A percentile compares a stretch with the other conserved stretches of the same genome.
phyloP scores from a whole-genome alignment of 2,329 filamentous ascomycete genomes.

The Cercospora sesami region DNA sequence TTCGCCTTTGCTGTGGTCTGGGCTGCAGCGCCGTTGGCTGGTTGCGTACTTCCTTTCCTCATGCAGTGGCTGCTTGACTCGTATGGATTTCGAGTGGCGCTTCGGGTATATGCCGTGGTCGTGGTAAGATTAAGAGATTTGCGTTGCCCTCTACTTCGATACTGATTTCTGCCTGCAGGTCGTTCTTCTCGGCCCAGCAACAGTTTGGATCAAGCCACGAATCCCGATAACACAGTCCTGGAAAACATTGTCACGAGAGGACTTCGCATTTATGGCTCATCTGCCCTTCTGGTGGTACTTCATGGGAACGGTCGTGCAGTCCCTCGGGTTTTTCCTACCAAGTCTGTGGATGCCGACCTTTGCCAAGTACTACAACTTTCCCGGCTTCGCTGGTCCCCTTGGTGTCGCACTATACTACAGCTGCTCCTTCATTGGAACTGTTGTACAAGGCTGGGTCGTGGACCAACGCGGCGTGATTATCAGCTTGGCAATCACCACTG shows the following conservation, averaged over 20 bases:
- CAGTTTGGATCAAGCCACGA: background rate
- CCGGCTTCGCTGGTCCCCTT: conserved; percentile 39
- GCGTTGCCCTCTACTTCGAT: conserved; percentile 40
- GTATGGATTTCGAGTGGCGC: conserved; percentile 21
- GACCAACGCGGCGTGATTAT: conserved; percentile 45
- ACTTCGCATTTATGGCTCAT: background rate
- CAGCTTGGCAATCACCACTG: conserved; percentile 41
- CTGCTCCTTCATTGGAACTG: conserved; percentile 40
- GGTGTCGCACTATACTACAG: conserved; percentile 44
- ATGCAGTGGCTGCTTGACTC: conserved; percentile 45
- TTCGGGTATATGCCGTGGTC: background rate
- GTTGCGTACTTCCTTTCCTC: conserved; percentile 48
- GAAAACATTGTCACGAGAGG: background rate
- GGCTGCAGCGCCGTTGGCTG: conserved; percentile 47
- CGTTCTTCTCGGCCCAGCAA: conserved; percentile 32
- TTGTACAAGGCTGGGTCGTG: conserved; percentile 43
- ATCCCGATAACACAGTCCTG: background rate
- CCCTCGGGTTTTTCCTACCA: conserved; percentile 48
- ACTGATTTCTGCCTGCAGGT: conserved; percentile 50
- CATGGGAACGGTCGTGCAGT: conserved; percentile 41
- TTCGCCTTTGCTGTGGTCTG: conserved; percentile 55
- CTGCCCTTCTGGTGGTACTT: background rate
- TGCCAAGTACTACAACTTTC: conserved; percentile 41
- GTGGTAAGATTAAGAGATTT: background rate
- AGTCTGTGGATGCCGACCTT: conserved; percentile 46